Evolutionary conservation across 2,329 filamentous ascomycete genomes (phyloP), one percentile per base, ranked within the genome.

Genomic region (Arthrobotrys sphaeroides): DNA sequence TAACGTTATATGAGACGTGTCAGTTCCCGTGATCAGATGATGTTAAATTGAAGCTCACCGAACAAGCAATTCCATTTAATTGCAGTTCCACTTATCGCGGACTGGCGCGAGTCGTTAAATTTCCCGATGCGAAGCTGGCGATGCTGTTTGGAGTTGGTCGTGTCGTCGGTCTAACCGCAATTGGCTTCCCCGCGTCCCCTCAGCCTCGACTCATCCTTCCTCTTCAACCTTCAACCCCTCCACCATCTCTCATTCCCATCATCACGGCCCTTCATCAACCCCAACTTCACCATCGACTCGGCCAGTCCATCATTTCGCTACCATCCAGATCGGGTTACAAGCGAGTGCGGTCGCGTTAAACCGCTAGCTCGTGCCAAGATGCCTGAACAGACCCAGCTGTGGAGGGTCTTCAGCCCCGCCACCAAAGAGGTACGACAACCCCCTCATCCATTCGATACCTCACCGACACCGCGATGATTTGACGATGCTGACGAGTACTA

Each of bases 331-430:
- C 36, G 12, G 5, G 7, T 2, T 33, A 40, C 36, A n/a, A 2
- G 28, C 36, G 12, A n/a, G 5, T 40, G 10, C 12, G 7, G 10
- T 40, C 12, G n/a, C 2, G 12, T 40, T 40, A 18, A 24, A 49
- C 18, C 43, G 13, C n/a, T 16, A 45, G 13, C 40, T 45, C 5
- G 13, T 5, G 49, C 49, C 22, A 33, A 53, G 28, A 47, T 47
- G 43, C 1, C 43, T 18, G 20, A 47, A 26, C 2, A 20, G 10
- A 20, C 31, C n/a, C 67, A 72, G 16, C 9, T 72, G 16, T 72
- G 67, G 67, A 64, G 67, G 24, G 67, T 72, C 13, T 72, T 72
- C 38, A 72, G 49, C 49, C 67, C 59, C 18, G 43, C 24, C 2
- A 38, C 67, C 31, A 36, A 13, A 22, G 59, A 72, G 59, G 67